Evolutionary conservation across 1,139 yeast species (phyloP).

Genomic region (Chernovozyma sophiae-reginae): DNA sequence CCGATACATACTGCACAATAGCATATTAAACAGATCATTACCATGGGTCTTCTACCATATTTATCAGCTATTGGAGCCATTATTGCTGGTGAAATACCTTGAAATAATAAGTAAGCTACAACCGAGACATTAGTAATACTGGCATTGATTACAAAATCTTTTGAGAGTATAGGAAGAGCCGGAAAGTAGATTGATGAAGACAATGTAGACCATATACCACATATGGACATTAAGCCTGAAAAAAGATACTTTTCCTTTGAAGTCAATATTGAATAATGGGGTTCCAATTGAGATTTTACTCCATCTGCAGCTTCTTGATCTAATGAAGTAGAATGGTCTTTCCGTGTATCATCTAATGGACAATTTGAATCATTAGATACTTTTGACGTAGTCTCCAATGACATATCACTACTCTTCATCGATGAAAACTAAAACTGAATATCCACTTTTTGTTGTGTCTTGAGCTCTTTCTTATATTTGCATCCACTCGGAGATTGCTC

Average conservation of each 20-base stretch:
- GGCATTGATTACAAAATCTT: slow-evolving; percentile 48
- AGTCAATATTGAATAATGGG: slow-evolving; percentile 13
- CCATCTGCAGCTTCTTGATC: no score
- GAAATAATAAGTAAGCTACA: slow-evolving; percentile 66
- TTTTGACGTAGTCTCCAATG: no score
- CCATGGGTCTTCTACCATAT: slow-evolving; percentile 66
- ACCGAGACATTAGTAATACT: slow-evolving; percentile 62
- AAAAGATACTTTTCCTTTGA: slow-evolving; percentile 17
- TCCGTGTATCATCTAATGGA: no score
- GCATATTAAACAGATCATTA: slow-evolving; percentile 41
- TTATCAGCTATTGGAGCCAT: slow-evolving; percentile 64
- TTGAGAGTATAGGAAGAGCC: slow-evolving; percentile 53
- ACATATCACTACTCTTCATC: no score
- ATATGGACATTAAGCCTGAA: slow-evolving; percentile 17
- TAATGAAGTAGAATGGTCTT: no score
- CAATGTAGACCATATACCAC: slow-evolving; percentile 58
- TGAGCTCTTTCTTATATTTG: no score
- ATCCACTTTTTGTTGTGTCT: no score
- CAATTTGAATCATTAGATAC: no score
- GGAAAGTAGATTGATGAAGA: slow-evolving; percentile 74
- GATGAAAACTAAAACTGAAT: no score
- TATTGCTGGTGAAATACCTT: slow-evolving; percentile 65
- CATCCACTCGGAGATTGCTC: no score
- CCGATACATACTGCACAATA: slow-evolving; percentile 22
- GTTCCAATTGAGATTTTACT: no score